These are phyloP conservation scores for Trametes coccinea DNA, from an alignment of 768 basidiomycete genomes.

Conservation along the genomic window DNA sequence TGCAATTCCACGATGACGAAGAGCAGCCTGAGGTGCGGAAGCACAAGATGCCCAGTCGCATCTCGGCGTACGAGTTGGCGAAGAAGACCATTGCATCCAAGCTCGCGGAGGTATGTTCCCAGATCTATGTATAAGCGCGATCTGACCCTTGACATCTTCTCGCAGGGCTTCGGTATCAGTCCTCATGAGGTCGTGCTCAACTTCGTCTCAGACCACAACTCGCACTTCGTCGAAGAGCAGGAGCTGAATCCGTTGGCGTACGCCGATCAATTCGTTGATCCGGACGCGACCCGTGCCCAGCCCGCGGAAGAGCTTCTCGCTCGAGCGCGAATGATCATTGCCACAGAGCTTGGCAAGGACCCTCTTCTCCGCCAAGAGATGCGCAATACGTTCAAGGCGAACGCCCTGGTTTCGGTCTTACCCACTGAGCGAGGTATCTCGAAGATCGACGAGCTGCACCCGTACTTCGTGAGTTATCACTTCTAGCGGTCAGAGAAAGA, in stretches of 20 bases:
- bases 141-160: neutral
- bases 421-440: slow-evolving; percentile 85
- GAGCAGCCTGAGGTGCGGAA: slow-evolving; percentile 51
- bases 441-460: slow-evolving; percentile 75
- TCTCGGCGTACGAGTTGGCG: slow-evolving; percentile 80
- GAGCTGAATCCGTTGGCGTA: slow-evolving; percentile 75
- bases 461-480: slow-evolving; percentile 58
- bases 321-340: slow-evolving; percentile 78
- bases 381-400: slow-evolving; percentile 70
- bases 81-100: slow-evolving; percentile 77
- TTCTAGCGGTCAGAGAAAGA: neutral
- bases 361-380: slow-evolving; percentile 81
- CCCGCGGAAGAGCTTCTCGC: slow-evolving; percentile 67
- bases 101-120: slow-evolving; percentile 69
- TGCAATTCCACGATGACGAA: slow-evolving; percentile 74
- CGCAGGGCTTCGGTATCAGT: slow-evolving; percentile 80
- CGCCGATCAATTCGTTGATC: slow-evolving; percentile 84
- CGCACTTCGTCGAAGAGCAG: slow-evolving; percentile 79
- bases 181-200: slow-evolving; percentile 86
- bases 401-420: slow-evolving; percentile 73
- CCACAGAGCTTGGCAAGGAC: slow-evolving; percentile 91
- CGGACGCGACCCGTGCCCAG: slow-evolving; percentile 58
- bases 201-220: slow-evolving; percentile 59
- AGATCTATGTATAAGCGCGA: neutral
- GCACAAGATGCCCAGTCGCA: slow-evolving; percentile 79